Conservation (phyloP, 192 early-diverging fungal species). For the Backusella morwellensis region DNA sequence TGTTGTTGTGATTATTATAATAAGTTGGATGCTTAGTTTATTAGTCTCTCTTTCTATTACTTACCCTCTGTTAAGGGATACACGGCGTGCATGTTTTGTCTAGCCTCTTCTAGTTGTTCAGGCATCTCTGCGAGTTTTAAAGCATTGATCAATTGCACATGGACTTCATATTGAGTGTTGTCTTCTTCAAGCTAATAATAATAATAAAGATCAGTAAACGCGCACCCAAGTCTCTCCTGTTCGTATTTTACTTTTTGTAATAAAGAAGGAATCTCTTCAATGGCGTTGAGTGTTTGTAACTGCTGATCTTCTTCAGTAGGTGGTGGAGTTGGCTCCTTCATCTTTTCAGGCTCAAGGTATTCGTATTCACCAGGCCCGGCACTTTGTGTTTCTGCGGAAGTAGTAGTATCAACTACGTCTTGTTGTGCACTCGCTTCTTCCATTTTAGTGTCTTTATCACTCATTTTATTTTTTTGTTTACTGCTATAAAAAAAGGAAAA, state of each 20-base stretch:
- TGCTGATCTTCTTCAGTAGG: not conserved
- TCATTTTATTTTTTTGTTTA: not conserved
- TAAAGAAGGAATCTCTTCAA: not conserved
- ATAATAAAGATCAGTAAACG: not conserved
- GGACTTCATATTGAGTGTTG: conserved; percentile 47
- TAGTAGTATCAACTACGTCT: not conserved
- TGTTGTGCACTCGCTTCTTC: not conserved
- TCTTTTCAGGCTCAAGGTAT: not conserved
- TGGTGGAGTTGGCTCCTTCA: not conserved
- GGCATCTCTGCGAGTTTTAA: conserved; percentile 38
- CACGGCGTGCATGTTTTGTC: conserved; percentile 51
- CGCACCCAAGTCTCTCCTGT: not conserved
- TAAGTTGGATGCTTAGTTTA: not conserved
- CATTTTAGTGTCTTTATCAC: not conserved
- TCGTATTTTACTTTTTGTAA: not conserved
- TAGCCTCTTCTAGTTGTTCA: conserved; percentile 51
- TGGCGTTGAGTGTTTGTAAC: not conserved
- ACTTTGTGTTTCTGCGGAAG: not conserved
- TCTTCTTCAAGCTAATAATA: conserved; percentile 12
- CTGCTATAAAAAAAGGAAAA: not conserved
- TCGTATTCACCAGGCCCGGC: not conserved
- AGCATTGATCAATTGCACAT: conserved; percentile 44
- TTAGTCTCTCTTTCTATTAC: not conserved
- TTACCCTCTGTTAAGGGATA: conserved; percentile 69
- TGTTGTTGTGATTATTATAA: not conserved